These are phyloP conservation scores for Aegilops tauschii DNA, from an alignment of 176 grass and related monocot species.

Conservation along the genomic window DNA sequence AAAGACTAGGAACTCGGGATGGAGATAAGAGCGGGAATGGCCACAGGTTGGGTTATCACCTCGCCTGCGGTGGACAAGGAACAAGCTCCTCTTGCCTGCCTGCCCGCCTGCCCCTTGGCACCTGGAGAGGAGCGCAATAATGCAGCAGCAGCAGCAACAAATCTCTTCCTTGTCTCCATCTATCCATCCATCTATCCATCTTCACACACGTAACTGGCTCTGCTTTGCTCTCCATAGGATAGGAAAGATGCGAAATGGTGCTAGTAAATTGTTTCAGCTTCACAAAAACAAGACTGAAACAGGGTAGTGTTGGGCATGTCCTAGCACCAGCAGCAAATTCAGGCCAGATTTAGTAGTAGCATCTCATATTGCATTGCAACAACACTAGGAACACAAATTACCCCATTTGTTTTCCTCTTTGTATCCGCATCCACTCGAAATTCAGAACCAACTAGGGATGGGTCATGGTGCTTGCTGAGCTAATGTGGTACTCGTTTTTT, in stretches of 20 bases:
- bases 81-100: neutral
- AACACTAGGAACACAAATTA: too few relatives aligned
- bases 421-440: neutral
- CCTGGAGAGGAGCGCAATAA: neutral
- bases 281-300: neutral
- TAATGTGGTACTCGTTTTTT: too few relatives aligned
- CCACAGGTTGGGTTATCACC: slow-evolving; percentile 53
- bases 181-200: too few relatives aligned
- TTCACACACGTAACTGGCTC: neutral
- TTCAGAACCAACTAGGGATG: too few relatives aligned
- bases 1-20: neutral
- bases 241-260: neutral
- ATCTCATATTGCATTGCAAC: neutral
- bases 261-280: neutral
- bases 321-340: neutral
- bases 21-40: slow-evolving; percentile 37
- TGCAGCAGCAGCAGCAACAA: slow-evolving; percentile 16
- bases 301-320: neutral
- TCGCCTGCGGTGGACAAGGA: slow-evolving; percentile 36
- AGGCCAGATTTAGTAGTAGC: neutral
- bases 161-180: neutral
- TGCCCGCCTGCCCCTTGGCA: neutral
- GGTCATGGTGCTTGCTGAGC: too few relatives aligned
- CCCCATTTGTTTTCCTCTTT: neutral
- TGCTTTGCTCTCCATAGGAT: neutral